These are phyloP conservation scores for Paecilomyces dactylethromorphus DNA, from an alignment of 2,329 filamentous ascomycete genomes.

Conservation along the genomic window DNA sequence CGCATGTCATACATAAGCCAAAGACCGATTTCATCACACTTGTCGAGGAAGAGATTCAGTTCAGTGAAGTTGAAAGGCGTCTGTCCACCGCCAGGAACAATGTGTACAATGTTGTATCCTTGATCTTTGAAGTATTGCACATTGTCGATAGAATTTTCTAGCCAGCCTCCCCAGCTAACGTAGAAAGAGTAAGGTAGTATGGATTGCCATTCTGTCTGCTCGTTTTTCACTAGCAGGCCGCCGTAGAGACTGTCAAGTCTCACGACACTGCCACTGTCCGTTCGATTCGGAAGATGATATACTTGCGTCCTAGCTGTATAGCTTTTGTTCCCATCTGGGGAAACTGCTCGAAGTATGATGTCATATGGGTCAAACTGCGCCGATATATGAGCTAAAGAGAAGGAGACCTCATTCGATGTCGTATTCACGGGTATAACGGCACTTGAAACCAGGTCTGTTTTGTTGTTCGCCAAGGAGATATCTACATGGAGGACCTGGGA, in stretches of 20 bases:
- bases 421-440: slow-evolving; percentile 28
- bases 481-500: slow-evolving; percentile 22
- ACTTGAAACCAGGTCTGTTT: slow-evolving; percentile 16
- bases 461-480: slow-evolving; percentile 15
- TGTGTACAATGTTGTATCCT: slow-evolving; percentile 45
- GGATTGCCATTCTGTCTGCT: slow-evolving; percentile 24
- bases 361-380: slow-evolving; percentile 29
- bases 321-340: slow-evolving; percentile 21
- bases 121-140: slow-evolving; percentile 33
- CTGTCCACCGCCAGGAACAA: slow-evolving; percentile 34
- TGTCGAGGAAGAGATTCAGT: slow-evolving; percentile 35
- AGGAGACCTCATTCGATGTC: slow-evolving; percentile 27
- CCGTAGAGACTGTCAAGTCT: slow-evolving; percentile 44
- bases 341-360: slow-evolving; percentile 27
- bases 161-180: slow-evolving; percentile 33
- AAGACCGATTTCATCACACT: slow-evolving; percentile 38
- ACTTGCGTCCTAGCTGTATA: slow-evolving; percentile 32
- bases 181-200: slow-evolving; percentile 45
- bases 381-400: slow-evolving; percentile 25
- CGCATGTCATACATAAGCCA: slow-evolving; percentile 45
- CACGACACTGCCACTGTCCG: slow-evolving; percentile 38
- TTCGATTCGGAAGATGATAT: slow-evolving; percentile 36
- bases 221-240: slow-evolving; percentile 38
- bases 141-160: slow-evolving; percentile 27
- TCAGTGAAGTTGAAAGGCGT: slow-evolving; percentile 32